Percentiles rank a stretch among this genome's conserved stretches.
These are phyloP conservation scores for Aspergillus fructus DNA, from an alignment of 2,329 filamentous ascomycete genomes.

Conservation along the genomic window DNA sequence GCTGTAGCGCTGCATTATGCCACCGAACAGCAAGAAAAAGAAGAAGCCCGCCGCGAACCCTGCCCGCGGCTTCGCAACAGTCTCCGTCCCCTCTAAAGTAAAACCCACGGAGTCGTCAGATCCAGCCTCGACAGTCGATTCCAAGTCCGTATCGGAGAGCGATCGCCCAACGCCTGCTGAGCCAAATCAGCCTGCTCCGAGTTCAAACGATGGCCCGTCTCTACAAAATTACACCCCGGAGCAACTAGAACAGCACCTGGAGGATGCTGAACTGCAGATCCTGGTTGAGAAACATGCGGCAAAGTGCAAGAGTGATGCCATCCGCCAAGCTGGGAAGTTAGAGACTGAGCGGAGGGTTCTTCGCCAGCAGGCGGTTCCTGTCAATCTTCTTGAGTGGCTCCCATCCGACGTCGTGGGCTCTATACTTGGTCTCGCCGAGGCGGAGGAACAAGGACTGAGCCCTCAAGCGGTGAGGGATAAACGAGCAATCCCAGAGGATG, in stretches of 20 bases:
- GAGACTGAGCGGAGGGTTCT: constrained; percentile 84
- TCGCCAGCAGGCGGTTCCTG: constrained; percentile 74
- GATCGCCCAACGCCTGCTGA: constrained; percentile 27
- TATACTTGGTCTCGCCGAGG: constrained; percentile 64
- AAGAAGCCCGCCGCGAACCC: constrained; percentile 87
- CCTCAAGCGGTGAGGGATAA: constrained; percentile 31
- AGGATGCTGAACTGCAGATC: constrained; percentile 84
- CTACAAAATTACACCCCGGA: constrained; percentile 69
- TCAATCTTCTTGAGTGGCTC: constrained; percentile 74
- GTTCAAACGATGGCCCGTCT: constrained; percentile 25
- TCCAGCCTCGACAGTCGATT: constrained; percentile 28
- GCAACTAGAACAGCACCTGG: constrained; percentile 84
- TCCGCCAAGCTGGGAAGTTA: constrained; percentile 72
- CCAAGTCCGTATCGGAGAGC: constrained; percentile 31
- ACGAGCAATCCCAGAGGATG: constrained; percentile 65
- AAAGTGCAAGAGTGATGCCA: constrained; percentile 76
- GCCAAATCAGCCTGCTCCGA: constrained; percentile 13
- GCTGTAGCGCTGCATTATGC: constrained; percentile 53
- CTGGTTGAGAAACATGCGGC: constrained; percentile 79
- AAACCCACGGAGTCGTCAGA: constrained; percentile 51
- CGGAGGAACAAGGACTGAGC: constrained; percentile 42
- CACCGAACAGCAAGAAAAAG: constrained; percentile 76
- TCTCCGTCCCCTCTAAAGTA: constrained; percentile 81
- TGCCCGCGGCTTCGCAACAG: constrained; percentile 89
- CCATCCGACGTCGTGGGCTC: constrained; percentile 74